A percentile compares a stretch with the other conserved stretches of the same genome.
phyloP scores from a whole-genome alignment of 202 grass and related monocot species.

The Zizania palustris region DNA sequence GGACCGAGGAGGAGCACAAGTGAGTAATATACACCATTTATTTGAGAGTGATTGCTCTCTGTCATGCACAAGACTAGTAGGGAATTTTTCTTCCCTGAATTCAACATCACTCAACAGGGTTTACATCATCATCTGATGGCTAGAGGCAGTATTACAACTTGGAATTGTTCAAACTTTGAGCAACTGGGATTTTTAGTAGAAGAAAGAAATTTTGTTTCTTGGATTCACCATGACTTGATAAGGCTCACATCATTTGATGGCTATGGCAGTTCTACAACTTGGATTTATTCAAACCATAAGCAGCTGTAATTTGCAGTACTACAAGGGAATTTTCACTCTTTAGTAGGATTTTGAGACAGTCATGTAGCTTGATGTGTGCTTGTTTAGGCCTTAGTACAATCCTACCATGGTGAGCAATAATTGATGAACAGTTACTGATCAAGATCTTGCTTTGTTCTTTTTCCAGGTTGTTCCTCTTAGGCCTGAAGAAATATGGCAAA shows the following conservation, averaged over 20 bases:
- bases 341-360: background rate
- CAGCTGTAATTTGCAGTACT: background rate
- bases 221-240: conserved; percentile 18
- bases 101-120: conserved; percentile 23
- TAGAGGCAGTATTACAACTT: conserved; percentile 19
- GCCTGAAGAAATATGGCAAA: conserved; percentile 80
- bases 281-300: conserved; percentile 9
- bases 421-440: conserved; percentile 32
- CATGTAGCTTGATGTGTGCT: conserved; percentile 40
- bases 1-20: conserved; percentile 96
- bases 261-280: background rate
- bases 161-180: background rate
- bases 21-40: conserved; percentile 40
- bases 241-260: conserved; percentile 30
- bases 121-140: conserved; percentile 30
- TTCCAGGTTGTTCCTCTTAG: conserved; percentile 76
- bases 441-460: conserved; percentile 39
- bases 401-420: background rate
- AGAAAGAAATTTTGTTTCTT: conserved; percentile 4
- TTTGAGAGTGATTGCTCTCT: conserved; percentile 50
- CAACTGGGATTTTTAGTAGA: background rate
- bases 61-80: conserved; percentile 18
- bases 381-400: conserved; percentile 4
- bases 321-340: conserved; percentile 22
- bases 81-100: conserved; percentile 7